phyloP scores from a whole-genome alignment of 768 basidiomycete species.

The Serendipita sp. region DNA sequence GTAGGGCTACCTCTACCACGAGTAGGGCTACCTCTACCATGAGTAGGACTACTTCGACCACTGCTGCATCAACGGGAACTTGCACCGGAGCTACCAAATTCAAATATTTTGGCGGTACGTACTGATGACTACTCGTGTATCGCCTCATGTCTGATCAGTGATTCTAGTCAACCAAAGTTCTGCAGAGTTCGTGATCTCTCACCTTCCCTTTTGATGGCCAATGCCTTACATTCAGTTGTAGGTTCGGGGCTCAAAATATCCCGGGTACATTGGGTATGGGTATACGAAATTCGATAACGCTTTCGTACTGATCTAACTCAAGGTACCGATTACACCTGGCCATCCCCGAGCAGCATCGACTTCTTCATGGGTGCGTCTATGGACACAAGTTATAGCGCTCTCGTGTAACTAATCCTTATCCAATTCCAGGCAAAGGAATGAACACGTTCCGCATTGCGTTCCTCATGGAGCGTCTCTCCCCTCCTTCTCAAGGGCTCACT shows the following conservation, averaged over 20 bases:
- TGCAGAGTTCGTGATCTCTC: conserved; percentile 45
- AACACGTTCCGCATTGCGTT: conserved; percentile 51
- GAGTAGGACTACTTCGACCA: conserved; percentile 16
- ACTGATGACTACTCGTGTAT: neutral
- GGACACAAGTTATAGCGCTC: conserved; percentile 17
- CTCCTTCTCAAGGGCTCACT: conserved; percentile 37
- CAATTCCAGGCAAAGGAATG: conserved; percentile 38
- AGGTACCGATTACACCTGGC: conserved; percentile 32
- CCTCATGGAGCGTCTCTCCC: conserved; percentile 39
- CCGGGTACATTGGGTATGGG: no score
- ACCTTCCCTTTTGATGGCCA: conserved; percentile 30
- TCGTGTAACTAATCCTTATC: neutral
- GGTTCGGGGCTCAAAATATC: neutral
- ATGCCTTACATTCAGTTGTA: conserved; percentile 6
- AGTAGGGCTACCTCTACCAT: neutral
- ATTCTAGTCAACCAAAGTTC: conserved; percentile 37
- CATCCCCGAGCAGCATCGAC: conserved; percentile 17
- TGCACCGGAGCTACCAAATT: conserved; percentile 37
- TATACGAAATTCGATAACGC: no score
- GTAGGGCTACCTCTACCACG: conserved; percentile 19
- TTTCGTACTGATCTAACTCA: no score
- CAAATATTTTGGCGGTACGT: conserved; percentile 34
- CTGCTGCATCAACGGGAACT: conserved; percentile 17
- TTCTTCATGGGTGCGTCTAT: neutral
- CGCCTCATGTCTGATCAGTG: neutral